Base-by-base conservation (phyloP, 768 basidiomycete species). In the Mycena venus region DNA sequence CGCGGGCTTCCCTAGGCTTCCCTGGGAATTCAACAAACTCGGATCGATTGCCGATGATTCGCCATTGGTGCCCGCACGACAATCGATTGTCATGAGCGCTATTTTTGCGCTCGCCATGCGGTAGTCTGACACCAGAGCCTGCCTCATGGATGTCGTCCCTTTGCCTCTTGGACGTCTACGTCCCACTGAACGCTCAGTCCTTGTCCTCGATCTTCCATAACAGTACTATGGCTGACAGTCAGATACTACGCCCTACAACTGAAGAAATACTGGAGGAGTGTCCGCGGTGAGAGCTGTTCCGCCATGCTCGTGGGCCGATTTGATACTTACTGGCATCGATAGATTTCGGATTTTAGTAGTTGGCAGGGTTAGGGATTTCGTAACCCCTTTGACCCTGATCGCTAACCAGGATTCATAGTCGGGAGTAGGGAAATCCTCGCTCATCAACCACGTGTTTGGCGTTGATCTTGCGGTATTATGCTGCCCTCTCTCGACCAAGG, bases 261-360 rank as follows among this genome's bases (percentile, higher is more conserved):
- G 59, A 60, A 36, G 59, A 40, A 40, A 60, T 38, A 36, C 36
- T 60, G 21, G 36, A 25, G 12, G 59, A 60, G 36, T 60, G 59
- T 36, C 56, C 56, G 34, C 32, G 56, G 56, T 59, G 56, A 19
- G 56, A 59, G 31, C 56, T 27, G 21, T 40, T 9, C 59, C 8
- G 23, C 15, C 34, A 32, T 60, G n/a, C 34, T 25, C 34, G 15
- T 38, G n/a, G 23, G 8, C 59, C 34, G 21, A 4, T 32, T 25
- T 36, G 19, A 38, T 36, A 23, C 59, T 60, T 21, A 60, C n/a
- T 40, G 59, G 59, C 51, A 27, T 60, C n/a, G 59, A 40, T 60
- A 60, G 59, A 36, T 60, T 60, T 40, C 34, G 59, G 23, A 40
- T 60, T 40, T 60, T 60, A 23, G 59, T 60, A 23, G 59, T 60